These are phyloP conservation scores for Agroathelia rolfsii DNA, from an alignment of 1,284 basidiomycete genomes.

Conservation along the genomic window DNA sequence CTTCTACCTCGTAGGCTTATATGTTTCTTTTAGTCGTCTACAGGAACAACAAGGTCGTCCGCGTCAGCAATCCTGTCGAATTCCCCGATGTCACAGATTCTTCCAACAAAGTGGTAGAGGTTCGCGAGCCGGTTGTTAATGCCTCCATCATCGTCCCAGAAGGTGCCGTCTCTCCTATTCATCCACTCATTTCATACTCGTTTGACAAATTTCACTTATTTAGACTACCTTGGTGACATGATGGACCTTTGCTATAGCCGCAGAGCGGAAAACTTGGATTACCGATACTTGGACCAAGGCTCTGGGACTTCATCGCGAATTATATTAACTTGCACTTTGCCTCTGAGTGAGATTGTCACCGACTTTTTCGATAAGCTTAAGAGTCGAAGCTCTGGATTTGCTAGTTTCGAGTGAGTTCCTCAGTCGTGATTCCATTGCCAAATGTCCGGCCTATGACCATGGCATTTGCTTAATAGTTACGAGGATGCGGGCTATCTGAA, in stretches of 20 bases:
- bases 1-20: conserved; percentile 7
- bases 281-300: conserved; percentile 67
- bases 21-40: conserved; percentile 51
- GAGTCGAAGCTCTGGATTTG: conserved; percentile 83
- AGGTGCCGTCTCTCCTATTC: conserved; percentile 35
- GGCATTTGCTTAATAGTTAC: conserved; percentile 43
- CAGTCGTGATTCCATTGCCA: conserved; percentile 5
- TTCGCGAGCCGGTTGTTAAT: conserved; percentile 84
- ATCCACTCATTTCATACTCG: conserved; percentile 4
- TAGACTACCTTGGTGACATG: conserved; percentile 83
- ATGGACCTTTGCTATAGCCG: conserved; percentile 83
- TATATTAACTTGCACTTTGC: conserved; percentile 75
- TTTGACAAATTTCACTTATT: conserved; percentile 11
- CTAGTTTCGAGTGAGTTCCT: conserved; percentile 74
- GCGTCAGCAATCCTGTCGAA: conserved; percentile 88
- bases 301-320: conserved; percentile 49
- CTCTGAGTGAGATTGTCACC: conserved; percentile 84
- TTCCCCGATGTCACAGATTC: conserved; percentile 77
- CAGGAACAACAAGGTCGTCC: conserved; percentile 53
- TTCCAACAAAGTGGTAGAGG: conserved; percentile 53
- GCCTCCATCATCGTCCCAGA: conserved; percentile 91
- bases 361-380: conserved; percentile 92
- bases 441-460: conserved; percentile 5
- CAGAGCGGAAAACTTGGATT: conserved; percentile 70
- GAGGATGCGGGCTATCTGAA: conserved; percentile 82